Conservation (phyloP, 1,284 basidiomycete genomes). For the Cutaneotrichosporon cutaneum region DNA sequence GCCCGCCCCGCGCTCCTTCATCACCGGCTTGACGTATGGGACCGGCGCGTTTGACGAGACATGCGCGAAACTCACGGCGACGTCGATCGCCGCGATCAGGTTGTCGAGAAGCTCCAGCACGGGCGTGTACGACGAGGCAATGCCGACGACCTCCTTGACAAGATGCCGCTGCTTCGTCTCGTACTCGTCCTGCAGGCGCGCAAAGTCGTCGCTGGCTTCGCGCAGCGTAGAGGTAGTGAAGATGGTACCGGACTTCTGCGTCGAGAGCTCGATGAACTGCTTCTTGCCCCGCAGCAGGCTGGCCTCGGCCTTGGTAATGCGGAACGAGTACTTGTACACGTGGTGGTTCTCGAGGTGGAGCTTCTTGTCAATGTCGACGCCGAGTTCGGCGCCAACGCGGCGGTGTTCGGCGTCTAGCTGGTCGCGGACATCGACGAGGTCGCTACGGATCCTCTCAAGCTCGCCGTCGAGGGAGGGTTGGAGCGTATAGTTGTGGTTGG, state of each 20-base stretch:
- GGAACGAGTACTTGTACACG: conserved; percentile 88
- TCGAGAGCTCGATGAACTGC: conserved; percentile 80
- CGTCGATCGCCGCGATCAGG: conserved; percentile 85
- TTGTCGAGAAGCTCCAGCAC: conserved; percentile 87
- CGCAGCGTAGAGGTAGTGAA: conserved; percentile 85
- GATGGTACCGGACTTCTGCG: conserved; percentile 82
- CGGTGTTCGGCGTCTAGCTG: conserved; percentile 81
- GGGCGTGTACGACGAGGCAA: conserved; percentile 88
- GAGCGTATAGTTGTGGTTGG: conserved; percentile 84
- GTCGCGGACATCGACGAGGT: conserved; percentile 71
- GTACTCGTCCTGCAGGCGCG: conserved; percentile 69
- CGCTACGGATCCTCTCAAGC: conserved; percentile 68
- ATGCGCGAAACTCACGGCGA: conserved; percentile 86
- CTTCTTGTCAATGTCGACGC: conserved; percentile 91
- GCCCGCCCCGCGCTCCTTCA: conserved; percentile 68
- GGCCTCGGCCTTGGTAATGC: conserved; percentile 87
- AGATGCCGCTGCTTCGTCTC: conserved; percentile 72
- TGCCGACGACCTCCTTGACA: conserved; percentile 89
- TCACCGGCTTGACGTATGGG: conserved; percentile 68
- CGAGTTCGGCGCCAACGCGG: conserved; percentile 68
- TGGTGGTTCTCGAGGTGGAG: conserved; percentile 91
- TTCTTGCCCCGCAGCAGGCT: conserved; percentile 68
- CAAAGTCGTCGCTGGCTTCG: conserved; percentile 70
- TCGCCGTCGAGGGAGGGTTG: conserved; percentile 65
- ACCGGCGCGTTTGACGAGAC: conserved; percentile 83